These are phyloP conservation scores for Daldinia grandis DNA, from an alignment of 495 filamentous ascomycete species.

Conservation along the genomic window DNA sequence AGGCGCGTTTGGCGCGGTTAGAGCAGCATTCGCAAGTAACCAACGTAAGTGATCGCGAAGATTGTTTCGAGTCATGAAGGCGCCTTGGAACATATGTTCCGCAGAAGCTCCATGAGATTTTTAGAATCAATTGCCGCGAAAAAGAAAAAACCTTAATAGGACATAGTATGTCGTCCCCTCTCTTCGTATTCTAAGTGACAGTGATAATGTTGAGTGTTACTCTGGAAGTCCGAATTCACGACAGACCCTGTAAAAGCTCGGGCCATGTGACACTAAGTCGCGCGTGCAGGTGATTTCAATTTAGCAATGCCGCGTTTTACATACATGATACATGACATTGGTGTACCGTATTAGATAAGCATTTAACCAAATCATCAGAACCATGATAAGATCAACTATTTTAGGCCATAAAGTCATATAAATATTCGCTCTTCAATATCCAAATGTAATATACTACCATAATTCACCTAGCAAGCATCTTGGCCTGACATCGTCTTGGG, in stretches of 20 bases:
- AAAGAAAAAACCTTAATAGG: neutral
- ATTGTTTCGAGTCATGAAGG: conserved; percentile 73
- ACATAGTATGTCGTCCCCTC: conserved; percentile 12
- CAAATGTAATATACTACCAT: neutral
- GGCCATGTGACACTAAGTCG: conserved; percentile 25
- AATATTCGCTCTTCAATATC: neutral
- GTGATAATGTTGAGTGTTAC: conserved; percentile 10
- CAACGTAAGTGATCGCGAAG: conserved; percentile 65
- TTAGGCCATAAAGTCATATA: no score
- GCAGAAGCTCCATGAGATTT: conserved; percentile 44
- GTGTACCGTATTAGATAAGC: no score
- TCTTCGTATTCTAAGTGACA: conserved; percentile 6
- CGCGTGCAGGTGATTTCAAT: conserved; percentile 34
- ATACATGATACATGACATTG: no score
- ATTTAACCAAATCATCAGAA: neutral
- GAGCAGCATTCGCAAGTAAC: conserved; percentile 59
- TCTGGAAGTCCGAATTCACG: conserved; percentile 4
- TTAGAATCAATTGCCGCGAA: conserved; percentile 38
- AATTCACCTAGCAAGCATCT: conserved; percentile 31
- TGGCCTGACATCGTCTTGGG: conserved; percentile 33
- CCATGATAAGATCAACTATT: no score
- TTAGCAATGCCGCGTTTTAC: conserved; percentile 6
- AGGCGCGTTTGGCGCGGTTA: conserved; percentile 46
- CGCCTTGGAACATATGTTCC: conserved; percentile 49
- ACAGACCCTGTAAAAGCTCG: conserved; percentile 31